Evolutionary conservation across 2,329 filamentous ascomycete species (phyloP).

Genomic region (Stagonosporopsis vannaccii): DNA sequence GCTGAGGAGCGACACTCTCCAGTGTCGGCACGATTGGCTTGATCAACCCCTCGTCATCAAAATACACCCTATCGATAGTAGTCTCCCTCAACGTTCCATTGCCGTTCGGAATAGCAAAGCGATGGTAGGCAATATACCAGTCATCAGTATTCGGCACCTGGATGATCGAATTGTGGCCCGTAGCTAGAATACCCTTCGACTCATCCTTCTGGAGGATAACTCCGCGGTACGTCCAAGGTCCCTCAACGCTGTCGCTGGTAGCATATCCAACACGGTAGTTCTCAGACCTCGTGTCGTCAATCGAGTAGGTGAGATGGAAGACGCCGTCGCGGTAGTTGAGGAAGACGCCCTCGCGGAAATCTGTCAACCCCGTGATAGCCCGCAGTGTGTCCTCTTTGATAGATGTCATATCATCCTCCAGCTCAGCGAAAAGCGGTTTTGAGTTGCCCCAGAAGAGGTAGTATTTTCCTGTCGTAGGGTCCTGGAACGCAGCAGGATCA

Average conservation of each 20-base stretch:
- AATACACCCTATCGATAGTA: conserved; percentile 36
- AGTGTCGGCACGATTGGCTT: conserved; percentile 35
- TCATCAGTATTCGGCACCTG: conserved; percentile 38
- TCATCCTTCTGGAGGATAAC: conserved; percentile 35
- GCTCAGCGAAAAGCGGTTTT: conserved; percentile 28
- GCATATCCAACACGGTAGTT: conserved; percentile 41
- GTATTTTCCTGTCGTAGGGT: conserved; percentile 35
- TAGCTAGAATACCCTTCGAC: conserved; percentile 31
- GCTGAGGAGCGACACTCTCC: conserved; percentile 24
- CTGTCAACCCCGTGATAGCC: conserved; percentile 25
- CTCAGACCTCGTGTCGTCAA: conserved; percentile 39
- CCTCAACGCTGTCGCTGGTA: conserved; percentile 27
- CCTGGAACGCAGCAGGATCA: conserved; percentile 34
- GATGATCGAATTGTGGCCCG: conserved; percentile 37
- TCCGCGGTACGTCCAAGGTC: conserved; percentile 37
- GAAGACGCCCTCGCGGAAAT: conserved; percentile 38
- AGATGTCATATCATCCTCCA: conserved; percentile 34
- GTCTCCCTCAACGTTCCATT: conserved; percentile 35
- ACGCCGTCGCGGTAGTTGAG: conserved; percentile 34
- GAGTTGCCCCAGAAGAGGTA: conserved; percentile 42
- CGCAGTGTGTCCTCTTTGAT: conserved; percentile 25
- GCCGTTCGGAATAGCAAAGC: conserved; percentile 35
- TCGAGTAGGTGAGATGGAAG: conserved; percentile 39
- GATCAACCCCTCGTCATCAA: conserved; percentile 34
- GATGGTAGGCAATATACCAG: conserved; percentile 43